A percentile compares a stretch with the other conserved stretches of the same genome.
phyloP scores from a whole-genome alignment of 106 monocot species.

The Dendrobium chrysotoxum region DNA sequence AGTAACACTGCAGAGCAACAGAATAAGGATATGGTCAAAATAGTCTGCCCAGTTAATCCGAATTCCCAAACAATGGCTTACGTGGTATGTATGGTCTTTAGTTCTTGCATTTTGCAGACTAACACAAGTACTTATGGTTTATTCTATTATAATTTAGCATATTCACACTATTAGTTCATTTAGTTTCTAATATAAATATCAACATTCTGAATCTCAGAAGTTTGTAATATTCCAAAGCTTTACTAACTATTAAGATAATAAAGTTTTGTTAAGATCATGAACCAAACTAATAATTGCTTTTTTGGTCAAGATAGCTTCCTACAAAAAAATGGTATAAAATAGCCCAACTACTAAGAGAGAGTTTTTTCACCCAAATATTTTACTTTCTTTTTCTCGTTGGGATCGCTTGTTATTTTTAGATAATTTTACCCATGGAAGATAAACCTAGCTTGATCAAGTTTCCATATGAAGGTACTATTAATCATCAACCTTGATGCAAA shows the following conservation, averaged over 20 bases:
- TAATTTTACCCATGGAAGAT: neutral
- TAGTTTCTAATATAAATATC: neutral
- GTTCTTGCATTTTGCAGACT: neutral
- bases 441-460: neutral
- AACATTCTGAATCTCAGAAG: neutral
- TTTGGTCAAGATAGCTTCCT: neutral
- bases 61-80: neutral
- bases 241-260: neutral
- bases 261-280: neutral
- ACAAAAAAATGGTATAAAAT: neutral
- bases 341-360: neutral
- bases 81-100: neutral
- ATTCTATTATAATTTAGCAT: neutral
- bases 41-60: neutral
- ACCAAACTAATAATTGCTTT: neutral
- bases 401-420: neutral
- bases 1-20: neutral
- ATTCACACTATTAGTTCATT: no score
- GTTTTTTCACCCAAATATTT: neutral
- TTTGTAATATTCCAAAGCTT: neutral
- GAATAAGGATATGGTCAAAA: neutral
- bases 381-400: neutral
- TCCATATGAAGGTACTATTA: neutral
- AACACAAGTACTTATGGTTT: neutral
- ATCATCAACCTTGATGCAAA: neutral